Percentiles rank a stretch among this genome's conserved stretches.
Conservation (phyloP, 805 yeast species). For the Barnettozyma wickerhamii region DNA sequence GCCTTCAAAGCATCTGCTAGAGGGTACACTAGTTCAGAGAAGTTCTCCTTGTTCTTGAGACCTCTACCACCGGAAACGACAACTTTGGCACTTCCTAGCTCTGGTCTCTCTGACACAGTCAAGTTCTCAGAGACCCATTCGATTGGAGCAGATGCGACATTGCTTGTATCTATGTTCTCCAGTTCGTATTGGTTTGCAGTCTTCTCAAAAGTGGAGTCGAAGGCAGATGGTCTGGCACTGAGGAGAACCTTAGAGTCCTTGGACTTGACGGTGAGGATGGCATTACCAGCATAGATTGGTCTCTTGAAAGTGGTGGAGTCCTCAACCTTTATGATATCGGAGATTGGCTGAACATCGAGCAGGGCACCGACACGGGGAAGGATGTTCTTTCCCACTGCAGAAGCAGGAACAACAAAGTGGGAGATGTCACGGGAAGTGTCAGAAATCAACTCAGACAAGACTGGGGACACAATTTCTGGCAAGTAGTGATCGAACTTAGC, state of each 20-base stretch:
- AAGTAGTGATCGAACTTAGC: slow-evolving; percentile 60
- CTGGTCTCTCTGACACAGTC: slow-evolving; percentile 82
- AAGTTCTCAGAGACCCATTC: slow-evolving; percentile 76
- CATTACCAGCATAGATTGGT: slow-evolving; percentile 96
- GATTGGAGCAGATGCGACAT: slow-evolving; percentile 34
- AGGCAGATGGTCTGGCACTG: slow-evolving; percentile 85
- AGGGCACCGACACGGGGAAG: slow-evolving; percentile 85
- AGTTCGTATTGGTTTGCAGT: slow-evolving; percentile 36
- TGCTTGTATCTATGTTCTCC: slow-evolving; percentile 41
- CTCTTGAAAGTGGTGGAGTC: slow-evolving; percentile 73
- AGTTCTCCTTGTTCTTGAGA: slow-evolving; percentile 82
- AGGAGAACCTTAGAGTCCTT: slow-evolving; percentile 61
- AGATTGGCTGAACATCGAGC: slow-evolving; percentile 81
- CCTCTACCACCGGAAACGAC: slow-evolving; percentile 96
- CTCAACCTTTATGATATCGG: slow-evolving; percentile 71
- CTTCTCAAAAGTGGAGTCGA: slow-evolving; percentile 43
- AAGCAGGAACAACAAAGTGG: slow-evolving; percentile 75
- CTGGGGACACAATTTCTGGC: slow-evolving; percentile 80
- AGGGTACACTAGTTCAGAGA: slow-evolving; percentile 73
- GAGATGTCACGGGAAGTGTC: slow-evolving; percentile 38
- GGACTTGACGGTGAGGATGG: slow-evolving; percentile 74
- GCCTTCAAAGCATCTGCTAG: slow-evolving; percentile 88
- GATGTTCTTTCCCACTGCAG: slow-evolving; percentile 84
- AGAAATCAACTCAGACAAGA: slow-evolving; percentile 40
- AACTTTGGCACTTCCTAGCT: slow-evolving; percentile 72